Conservation (phyloP, 1,284 basidiomycete species). For the Irpex lacteus region DNA sequence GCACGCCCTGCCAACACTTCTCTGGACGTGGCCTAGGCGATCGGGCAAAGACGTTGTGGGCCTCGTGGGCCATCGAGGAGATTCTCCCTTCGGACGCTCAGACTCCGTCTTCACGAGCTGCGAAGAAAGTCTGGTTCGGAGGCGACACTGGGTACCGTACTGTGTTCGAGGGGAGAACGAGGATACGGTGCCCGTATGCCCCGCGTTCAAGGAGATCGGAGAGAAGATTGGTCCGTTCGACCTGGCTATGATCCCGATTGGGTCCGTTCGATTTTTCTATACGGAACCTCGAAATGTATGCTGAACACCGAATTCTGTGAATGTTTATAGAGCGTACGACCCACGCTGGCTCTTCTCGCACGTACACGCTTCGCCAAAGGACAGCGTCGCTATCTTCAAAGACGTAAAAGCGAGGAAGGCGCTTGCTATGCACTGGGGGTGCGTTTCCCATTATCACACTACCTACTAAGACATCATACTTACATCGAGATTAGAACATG, state of each 20-base stretch:
- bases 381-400: slow-evolving; percentile 62
- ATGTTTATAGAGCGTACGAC: slow-evolving; percentile 50
- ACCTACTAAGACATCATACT: neutral
- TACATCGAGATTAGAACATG: slow-evolving; percentile 36
- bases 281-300: neutral
- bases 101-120: slow-evolving; percentile 2
- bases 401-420: slow-evolving; percentile 58
- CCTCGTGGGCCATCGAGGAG: slow-evolving; percentile 55
- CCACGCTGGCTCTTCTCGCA: slow-evolving; percentile 57
- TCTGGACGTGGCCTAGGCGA: slow-evolving; percentile 47
- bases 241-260: slow-evolving; percentile 64
- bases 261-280: slow-evolving; percentile 33
- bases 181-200: slow-evolving; percentile 55
- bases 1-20: slow-evolving; percentile 47
- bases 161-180: slow-evolving; percentile 47
- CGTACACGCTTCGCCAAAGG: slow-evolving; percentile 59
- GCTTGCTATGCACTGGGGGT: slow-evolving; percentile 72
- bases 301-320: neutral
- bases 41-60: slow-evolving; percentile 55
- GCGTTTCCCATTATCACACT: slow-evolving; percentile 20
- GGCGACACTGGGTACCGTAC: slow-evolving; percentile 68
- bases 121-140: slow-evolving; percentile 57
- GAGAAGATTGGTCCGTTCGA: slow-evolving; percentile 58
- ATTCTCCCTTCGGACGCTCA: slow-evolving; percentile 15
- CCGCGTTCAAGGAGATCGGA: slow-evolving; percentile 69